Percentiles rank a stretch among this genome's conserved stretches.
Conservation (phyloP, 2,329 filamentous ascomycete species). For the Xylaria sp. region DNA sequence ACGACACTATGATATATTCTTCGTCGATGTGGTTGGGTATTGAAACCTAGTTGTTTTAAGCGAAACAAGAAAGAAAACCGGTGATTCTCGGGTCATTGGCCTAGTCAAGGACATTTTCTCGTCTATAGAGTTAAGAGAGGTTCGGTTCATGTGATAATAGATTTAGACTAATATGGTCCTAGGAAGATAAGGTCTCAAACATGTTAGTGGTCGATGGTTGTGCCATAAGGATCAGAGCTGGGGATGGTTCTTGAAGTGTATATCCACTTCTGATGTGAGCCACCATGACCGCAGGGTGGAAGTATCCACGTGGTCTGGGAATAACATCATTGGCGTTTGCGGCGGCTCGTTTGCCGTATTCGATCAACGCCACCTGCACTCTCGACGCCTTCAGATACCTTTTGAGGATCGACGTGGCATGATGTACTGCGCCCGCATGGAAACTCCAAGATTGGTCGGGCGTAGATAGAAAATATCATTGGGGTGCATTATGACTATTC, state of each 20-base stretch:
- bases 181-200: not conserved
- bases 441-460: not conserved
- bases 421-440: not conserved
- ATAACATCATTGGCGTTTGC: not conserved
- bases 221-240: constrained; percentile 4
- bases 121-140: not conserved
- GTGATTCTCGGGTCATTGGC: not conserved
- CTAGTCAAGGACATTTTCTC: not conserved
- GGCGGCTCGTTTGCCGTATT: constrained; percentile 4
- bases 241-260: not conserved
- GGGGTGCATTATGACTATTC: not conserved
- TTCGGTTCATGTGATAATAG: not conserved
- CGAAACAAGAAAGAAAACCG: no score
- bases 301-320: not conserved
- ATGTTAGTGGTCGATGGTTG: not conserved
- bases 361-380: not conserved
- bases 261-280: constrained; percentile 9
- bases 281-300: constrained; percentile 4
- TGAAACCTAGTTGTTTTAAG: no score
- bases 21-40: no score
- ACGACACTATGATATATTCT: not conserved
- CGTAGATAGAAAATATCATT: not conserved
- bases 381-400: not conserved
- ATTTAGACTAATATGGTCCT: no score
- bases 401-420: constrained; percentile 3